Conservation (phyloP, 208 protist genomes). For the Trypanosoma theileri region DNA sequence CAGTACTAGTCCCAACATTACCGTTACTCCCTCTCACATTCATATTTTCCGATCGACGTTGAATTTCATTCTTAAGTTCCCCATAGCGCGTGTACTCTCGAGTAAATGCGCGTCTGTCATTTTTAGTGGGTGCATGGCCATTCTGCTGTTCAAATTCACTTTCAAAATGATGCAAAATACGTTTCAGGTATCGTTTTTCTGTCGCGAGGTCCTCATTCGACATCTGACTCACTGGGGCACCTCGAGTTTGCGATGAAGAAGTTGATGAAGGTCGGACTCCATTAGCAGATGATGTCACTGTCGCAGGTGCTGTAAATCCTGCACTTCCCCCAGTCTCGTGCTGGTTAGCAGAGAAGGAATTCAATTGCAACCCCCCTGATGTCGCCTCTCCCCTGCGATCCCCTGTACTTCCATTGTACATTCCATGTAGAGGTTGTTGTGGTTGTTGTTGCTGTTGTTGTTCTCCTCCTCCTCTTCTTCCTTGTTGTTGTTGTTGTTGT, state of each 20-base stretch:
- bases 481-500: conserved; percentile 5
- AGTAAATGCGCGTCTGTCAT: conserved; percentile 55
- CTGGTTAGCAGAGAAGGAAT: background rate
- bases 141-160: conserved; percentile 65
- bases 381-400: background rate
- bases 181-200: conserved; percentile 79
- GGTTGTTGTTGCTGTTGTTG: background rate
- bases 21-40: background rate
- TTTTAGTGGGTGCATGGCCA: conserved; percentile 51
- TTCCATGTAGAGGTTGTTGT: background rate
- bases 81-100: conserved; percentile 79
- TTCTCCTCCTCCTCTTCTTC: too few species aligned
- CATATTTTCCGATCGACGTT: conserved; percentile 22
- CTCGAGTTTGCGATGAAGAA: background rate
- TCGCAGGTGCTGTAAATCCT: background rate
- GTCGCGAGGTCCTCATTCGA: conserved; percentile 45
- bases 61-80: conserved; percentile 77
- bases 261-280: background rate
- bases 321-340: background rate
- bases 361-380: background rate
- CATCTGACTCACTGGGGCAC: conserved; percentile 48
- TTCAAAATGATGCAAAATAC: conserved; percentile 80
- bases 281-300: conserved; percentile 3
- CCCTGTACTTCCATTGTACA: background rate
- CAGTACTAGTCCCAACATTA: background rate